Percentiles rank a stretch among this genome's conserved stretches.
phyloP scores from a whole-genome alignment of 2,329 filamentous ascomycete species.

The Grosmannia clavigera region DNA sequence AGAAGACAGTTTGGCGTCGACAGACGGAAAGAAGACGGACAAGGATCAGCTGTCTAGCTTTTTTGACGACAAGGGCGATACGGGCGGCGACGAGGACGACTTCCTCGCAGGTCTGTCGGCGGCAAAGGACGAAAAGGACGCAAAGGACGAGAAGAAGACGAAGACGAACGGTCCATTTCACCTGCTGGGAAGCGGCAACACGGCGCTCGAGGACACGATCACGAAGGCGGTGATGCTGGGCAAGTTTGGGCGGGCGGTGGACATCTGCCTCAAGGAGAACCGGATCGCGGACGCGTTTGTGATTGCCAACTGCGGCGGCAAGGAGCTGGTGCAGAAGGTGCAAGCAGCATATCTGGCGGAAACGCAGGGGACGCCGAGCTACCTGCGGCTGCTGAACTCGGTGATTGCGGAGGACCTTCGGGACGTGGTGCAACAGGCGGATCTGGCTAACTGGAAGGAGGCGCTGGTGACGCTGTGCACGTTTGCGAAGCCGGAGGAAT shows the following conservation, averaged over 20 bases:
- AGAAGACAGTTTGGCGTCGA: conserved; percentile 5
- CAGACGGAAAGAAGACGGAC: conserved; percentile 34
- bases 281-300: conserved; percentile 94
- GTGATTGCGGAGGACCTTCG: conserved; percentile 94
- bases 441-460: conserved; percentile 90
- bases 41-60: conserved; percentile 63
- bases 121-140: conserved; percentile 83
- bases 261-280: conserved; percentile 78
- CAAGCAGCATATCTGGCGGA: conserved; percentile 82
- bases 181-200: conserved; percentile 74
- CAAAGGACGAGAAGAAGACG: conserved; percentile 76
- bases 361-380: conserved; percentile 74
- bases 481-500: conserved; percentile 81
- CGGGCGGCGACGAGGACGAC: conserved; percentile 66
- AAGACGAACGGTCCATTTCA: conserved; percentile 72
- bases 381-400: conserved; percentile 77
- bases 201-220: conserved; percentile 70
- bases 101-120: conserved; percentile 78
- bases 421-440: conserved; percentile 95
- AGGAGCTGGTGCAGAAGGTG: conserved; percentile 86
- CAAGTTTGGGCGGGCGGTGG: conserved; percentile 79
- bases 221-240: conserved; percentile 82
- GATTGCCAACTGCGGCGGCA: conserved; percentile 92
- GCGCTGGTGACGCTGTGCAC: conserved; percentile 93
- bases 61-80: conserved; percentile 62